Evolutionary conservation across 148 eudicot species (phyloP).

Genomic region (Spergularia marina): DNA sequence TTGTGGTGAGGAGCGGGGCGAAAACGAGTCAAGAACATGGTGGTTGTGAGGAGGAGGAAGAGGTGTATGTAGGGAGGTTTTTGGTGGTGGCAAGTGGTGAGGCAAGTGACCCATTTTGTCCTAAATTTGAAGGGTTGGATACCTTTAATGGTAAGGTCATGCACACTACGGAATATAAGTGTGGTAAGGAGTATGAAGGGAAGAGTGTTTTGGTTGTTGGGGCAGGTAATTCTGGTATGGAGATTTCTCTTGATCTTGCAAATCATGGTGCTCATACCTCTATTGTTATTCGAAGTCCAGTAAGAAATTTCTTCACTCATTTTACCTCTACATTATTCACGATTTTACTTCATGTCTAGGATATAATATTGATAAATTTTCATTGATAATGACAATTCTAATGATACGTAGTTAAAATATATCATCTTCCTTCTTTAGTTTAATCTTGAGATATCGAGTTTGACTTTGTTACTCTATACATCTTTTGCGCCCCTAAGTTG

Average conservation of each 20-base stretch:
- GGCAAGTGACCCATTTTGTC: constrained; percentile 48
- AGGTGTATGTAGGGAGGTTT: constrained; percentile 54
- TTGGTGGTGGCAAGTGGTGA: constrained; percentile 84
- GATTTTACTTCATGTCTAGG: too few species aligned
- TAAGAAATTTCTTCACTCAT: constrained; percentile 17
- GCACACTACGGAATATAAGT: constrained; percentile 61
- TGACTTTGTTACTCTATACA: too few species aligned
- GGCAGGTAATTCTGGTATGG: constrained; percentile 87
- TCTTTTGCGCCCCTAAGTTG: too few species aligned
- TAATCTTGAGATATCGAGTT: too few species aligned
- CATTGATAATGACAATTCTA: too few species aligned
- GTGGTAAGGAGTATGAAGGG: constrained; percentile 44
- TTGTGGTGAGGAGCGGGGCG: constrained; percentile 21
- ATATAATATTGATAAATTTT: too few species aligned
- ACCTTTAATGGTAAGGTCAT: constrained; percentile 53
- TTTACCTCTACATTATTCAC: too few species aligned
- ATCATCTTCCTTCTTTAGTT: too few species aligned
- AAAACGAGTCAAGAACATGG: not conserved
- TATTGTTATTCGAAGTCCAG: constrained; percentile 65
- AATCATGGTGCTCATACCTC: constrained; percentile 54
- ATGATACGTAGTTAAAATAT: too few species aligned
- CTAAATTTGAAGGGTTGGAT: constrained; percentile 53
- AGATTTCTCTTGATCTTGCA: constrained; percentile 69
- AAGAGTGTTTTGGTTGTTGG: constrained; percentile 75
- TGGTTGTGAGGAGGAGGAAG: constrained; percentile 13